Base-by-base conservation (phyloP, 257 asterid species). In the Penstemon davidsonii region DNA sequence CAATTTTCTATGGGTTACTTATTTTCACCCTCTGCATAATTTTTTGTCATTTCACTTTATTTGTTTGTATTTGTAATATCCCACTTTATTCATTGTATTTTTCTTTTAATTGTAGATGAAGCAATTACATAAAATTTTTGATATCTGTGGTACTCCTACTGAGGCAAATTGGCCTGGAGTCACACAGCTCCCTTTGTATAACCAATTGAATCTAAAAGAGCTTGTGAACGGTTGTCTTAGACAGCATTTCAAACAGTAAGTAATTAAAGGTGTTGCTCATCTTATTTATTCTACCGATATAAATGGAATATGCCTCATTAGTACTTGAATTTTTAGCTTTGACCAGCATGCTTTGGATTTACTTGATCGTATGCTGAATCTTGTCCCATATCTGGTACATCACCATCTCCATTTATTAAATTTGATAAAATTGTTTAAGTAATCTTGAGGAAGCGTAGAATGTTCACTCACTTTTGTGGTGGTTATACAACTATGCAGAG, bases 301-400 rank as follows among this genome's bases (percentile, higher is more conserved):
- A 41, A 15, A 40, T 25, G 53, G 41, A 55, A 60, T 67, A 60
- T 75, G 49, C 74, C 70, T 6, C 15, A 5, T 25, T 60, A 55
- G 40, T 49, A 25, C 44, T 74, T 63, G 51, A 54, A 0, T 37
- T 51, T 72, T 42, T 77, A 92, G 98, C 83, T 89, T 92, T 76
- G 98, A 92, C 72, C 95, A 91, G 12, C 89, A 92, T 82, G 98
- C 96, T 39, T 62, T 92, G 84, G 98, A 92, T 80, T 83, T 89
- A 69, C 95, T 92, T 62, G 97, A 92, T 73, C 76, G 71, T 68
- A 92, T 89, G 98, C 76, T 92, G 75, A 77, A 86, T 66, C 98
- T 92, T 9, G 96, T 89, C 79, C 98, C 96, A 19, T 74, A 94
- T 60, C 95, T 87, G 95, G 98, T 92, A 87, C 56, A 38, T 19